A percentile compares a stretch with the other conserved stretches of the same genome.
Evolutionary conservation across 2,329 filamentous ascomycete species (phyloP).

Genomic region (Curvularia sp.): DNA sequence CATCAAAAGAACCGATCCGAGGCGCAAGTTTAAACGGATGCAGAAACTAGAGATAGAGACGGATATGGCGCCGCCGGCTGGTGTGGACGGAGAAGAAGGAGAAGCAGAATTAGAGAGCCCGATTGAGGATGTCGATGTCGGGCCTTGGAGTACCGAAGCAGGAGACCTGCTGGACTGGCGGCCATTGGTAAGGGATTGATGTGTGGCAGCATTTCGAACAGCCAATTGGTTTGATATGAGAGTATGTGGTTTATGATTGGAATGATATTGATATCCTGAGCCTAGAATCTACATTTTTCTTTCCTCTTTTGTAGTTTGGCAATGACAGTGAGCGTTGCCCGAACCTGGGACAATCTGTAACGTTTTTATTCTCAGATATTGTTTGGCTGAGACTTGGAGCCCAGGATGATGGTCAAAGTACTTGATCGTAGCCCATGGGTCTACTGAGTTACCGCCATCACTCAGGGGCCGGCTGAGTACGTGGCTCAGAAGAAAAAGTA

Average conservation of each 20-base stretch:
- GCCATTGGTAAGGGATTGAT: slow-evolving; percentile 49
- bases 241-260: slow-evolving; percentile 2
- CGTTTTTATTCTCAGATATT: not conserved
- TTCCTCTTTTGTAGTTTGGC: not conserved
- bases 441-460: no score
- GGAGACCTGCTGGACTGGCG: slow-evolving; percentile 70
- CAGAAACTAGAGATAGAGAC: slow-evolving; percentile 40
- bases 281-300: not conserved
- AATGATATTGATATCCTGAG: slow-evolving; percentile 13
- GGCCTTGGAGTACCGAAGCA: slow-evolving; percentile 74
- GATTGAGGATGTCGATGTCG: slow-evolving; percentile 61
- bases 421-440: no score
- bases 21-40: slow-evolving; percentile 38
- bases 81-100: slow-evolving; percentile 23
- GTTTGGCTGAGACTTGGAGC: not conserved
- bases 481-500: not conserved
- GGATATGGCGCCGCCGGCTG: slow-evolving; percentile 12
- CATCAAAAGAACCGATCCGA: slow-evolving; percentile 42
- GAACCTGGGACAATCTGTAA: not conserved
- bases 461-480: no score
- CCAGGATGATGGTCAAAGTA: not conserved
- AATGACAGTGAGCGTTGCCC: not conserved
- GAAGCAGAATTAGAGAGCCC: slow-evolving; percentile 32
- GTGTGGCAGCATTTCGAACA: not conserved
- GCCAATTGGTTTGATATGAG: not conserved